phyloP scores from a whole-genome alignment of 192 early-diverging fungal genomes.

The Coemansia sp. region DNA sequence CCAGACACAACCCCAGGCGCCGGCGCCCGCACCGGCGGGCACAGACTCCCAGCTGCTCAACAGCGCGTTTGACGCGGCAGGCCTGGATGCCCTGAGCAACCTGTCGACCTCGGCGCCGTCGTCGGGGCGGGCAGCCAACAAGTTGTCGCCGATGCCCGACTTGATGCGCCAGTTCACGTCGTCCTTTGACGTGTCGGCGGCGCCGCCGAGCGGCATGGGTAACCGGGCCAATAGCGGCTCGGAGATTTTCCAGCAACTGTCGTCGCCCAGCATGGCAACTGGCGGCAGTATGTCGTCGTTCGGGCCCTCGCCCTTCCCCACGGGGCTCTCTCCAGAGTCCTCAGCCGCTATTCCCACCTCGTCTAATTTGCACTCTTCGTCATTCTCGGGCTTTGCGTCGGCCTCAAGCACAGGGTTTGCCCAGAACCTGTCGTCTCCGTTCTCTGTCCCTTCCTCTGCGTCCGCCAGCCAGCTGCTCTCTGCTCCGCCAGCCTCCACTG shows the following conservation, averaged over 20 bases:
- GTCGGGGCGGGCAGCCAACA: slow-evolving; percentile 6
- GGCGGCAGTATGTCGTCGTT: slow-evolving; percentile 17
- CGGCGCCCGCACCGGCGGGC: not conserved
- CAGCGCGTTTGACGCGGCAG: slow-evolving; percentile 45
- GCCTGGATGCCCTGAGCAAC: slow-evolving; percentile 40
- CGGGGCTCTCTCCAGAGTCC: slow-evolving; percentile 19
- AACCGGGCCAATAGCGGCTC: slow-evolving; percentile 8
- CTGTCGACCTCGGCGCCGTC: slow-evolving; percentile 14
- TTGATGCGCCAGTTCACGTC: slow-evolving; percentile 42
- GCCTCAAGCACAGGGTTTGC: too few relatives aligned
- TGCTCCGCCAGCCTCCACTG: too few relatives aligned
- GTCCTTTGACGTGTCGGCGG: slow-evolving; percentile 30
- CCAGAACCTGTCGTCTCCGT: too few relatives aligned
- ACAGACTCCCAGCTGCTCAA: slow-evolving; percentile 41
- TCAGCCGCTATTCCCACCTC: too few relatives aligned
- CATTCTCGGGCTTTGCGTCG: too few relatives aligned
- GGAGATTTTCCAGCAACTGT: slow-evolving; percentile 1
- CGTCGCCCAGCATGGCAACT: slow-evolving; percentile 6
- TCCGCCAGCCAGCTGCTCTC: too few relatives aligned
- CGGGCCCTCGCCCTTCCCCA: slow-evolving; percentile 12
- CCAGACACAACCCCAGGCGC: not conserved
- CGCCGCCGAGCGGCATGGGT: not conserved
- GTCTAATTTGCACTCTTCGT: too few relatives aligned
- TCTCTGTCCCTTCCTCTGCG: too few relatives aligned
- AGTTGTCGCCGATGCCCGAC: slow-evolving; percentile 22